Evolutionary conservation across 306 rosid genomes (phyloP).

Genomic region (Trifolium dubium): DNA sequence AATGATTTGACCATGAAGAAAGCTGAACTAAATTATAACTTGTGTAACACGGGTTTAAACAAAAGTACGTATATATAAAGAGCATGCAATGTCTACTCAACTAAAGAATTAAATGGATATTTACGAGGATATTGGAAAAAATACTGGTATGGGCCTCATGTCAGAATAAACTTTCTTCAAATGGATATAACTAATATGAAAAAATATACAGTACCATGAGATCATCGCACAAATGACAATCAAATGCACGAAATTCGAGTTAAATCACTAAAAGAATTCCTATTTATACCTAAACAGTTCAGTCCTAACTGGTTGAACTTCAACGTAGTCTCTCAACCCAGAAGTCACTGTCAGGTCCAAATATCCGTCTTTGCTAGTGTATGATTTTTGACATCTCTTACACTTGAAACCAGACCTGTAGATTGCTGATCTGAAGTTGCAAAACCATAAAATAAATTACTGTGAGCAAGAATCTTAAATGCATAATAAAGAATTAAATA

Average conservation of each 20-base stretch:
- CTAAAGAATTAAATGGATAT: conserved; percentile 8
- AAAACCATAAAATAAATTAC: conserved; percentile 28
- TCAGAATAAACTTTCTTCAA: conserved; percentile 24
- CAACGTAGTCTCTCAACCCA: conserved; percentile 72
- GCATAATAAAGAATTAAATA: background rate
- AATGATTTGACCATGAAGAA: conserved; percentile 22
- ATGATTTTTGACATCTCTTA: conserved; percentile 73
- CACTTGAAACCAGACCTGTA: conserved; percentile 93
- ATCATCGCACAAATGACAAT: background rate
- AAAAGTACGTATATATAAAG: background rate
- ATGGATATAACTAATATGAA: conserved; percentile 10
- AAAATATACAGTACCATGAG: background rate
- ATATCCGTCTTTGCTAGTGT: conserved; percentile 78
- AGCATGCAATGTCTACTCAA: background rate
- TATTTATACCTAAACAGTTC: conserved; percentile 74
- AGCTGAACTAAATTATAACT: conserved; percentile 31
- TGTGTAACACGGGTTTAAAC: background rate
- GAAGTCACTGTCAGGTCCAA: conserved; percentile 84
- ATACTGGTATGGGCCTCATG: background rate
- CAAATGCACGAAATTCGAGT: conserved; percentile 10
- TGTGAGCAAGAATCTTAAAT: background rate
- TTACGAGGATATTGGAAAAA: background rate
- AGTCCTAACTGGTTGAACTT: conserved; percentile 67
- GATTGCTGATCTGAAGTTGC: conserved; percentile 72
- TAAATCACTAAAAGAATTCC: background rate